phyloP scores from a whole-genome alignment of 495 filamentous ascomycete genomes.

The Neurospora intermedia region DNA sequence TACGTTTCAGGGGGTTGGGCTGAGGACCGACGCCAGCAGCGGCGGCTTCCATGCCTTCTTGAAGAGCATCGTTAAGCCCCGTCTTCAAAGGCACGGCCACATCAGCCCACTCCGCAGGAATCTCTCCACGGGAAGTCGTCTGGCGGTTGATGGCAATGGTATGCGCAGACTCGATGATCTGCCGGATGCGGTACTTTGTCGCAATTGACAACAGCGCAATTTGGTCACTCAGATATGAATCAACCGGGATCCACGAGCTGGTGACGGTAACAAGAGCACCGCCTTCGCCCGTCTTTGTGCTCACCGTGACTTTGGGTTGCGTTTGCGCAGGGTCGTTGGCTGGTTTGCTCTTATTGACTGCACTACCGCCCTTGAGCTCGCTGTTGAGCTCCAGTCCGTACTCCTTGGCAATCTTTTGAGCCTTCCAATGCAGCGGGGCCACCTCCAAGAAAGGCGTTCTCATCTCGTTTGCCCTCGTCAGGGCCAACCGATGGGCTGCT shows the following conservation, averaged over 20 bases:
- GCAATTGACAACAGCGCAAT: slow-evolving; percentile 65
- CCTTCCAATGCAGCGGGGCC: slow-evolving; percentile 33
- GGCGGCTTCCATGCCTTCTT: slow-evolving; percentile 31
- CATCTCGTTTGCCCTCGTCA: slow-evolving; percentile 36
- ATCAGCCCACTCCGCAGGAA: slow-evolving; percentile 60
- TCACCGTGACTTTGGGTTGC: slow-evolving; percentile 21
- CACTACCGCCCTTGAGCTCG: slow-evolving; percentile 34
- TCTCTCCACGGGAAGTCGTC: slow-evolving; percentile 57
- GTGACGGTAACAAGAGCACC: slow-evolving; percentile 45
- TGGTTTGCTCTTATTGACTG: slow-evolving; percentile 32
- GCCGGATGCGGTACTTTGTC: slow-evolving; percentile 57
- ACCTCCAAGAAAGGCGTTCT: slow-evolving; percentile 30
- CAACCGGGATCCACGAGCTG: slow-evolving; percentile 55
- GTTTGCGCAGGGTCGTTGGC: slow-evolving; percentile 42
- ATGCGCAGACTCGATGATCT: slow-evolving; percentile 60
- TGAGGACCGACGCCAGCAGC: slow-evolving; percentile 26
- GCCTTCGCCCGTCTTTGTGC: slow-evolving; percentile 35
- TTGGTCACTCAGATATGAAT: slow-evolving; percentile 60
- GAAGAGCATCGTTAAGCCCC: slow-evolving; percentile 22
- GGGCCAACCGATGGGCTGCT: slow-evolving; percentile 31
- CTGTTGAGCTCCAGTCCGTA: slow-evolving; percentile 43
- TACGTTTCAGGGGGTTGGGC: slow-evolving; percentile 54
- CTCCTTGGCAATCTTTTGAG: slow-evolving; percentile 53
- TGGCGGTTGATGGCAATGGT: slow-evolving; percentile 53
- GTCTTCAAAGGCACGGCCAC: slow-evolving; percentile 40